A percentile compares a stretch with the other conserved stretches of the same genome.
These are phyloP conservation scores for Fusarium goolgardi DNA, from an alignment of 2,329 filamentous ascomycete genomes.

Conservation along the genomic window DNA sequence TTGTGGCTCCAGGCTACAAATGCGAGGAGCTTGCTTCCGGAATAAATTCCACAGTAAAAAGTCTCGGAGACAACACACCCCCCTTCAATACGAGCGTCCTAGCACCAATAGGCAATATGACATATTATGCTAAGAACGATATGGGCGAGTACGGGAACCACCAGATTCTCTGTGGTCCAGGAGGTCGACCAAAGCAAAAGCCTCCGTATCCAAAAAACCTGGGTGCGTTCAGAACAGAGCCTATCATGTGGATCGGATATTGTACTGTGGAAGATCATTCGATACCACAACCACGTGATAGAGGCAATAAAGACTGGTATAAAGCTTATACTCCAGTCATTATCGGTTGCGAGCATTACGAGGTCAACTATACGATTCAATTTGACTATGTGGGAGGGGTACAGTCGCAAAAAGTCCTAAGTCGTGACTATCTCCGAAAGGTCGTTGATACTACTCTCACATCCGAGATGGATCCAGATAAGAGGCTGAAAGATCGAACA, in stretches of 20 bases:
- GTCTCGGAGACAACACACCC: background rate
- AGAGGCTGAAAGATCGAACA: slow-evolving; percentile 15
- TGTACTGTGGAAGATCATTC: background rate
- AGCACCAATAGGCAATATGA: background rate
- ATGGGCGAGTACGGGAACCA: accelerated
- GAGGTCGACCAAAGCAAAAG: background rate
- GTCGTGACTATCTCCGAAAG: accelerated
- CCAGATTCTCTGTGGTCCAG: accelerated
- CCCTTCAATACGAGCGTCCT: slow-evolving; percentile 11
- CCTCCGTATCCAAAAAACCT: background rate
- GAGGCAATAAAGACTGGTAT: accelerated
- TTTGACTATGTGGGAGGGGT: background rate
- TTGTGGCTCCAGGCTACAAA: slow-evolving; percentile 13
- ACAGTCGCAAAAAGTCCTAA: background rate
- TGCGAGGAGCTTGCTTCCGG: slow-evolving; percentile 18
- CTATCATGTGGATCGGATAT: slow-evolving; percentile 34
- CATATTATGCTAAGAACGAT: background rate
- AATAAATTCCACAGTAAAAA: background rate
- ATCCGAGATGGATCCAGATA: background rate
- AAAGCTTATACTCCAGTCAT: background rate
- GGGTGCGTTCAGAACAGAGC: slow-evolving; percentile 14
- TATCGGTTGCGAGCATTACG: slow-evolving; percentile 14
- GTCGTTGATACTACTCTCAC: background rate
- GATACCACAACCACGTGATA: accelerated
- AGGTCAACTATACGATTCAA: slow-evolving; percentile 4